Evolutionary conservation across 129 eudicot species (phyloP).

Genomic region (Tagetes patula): DNA sequence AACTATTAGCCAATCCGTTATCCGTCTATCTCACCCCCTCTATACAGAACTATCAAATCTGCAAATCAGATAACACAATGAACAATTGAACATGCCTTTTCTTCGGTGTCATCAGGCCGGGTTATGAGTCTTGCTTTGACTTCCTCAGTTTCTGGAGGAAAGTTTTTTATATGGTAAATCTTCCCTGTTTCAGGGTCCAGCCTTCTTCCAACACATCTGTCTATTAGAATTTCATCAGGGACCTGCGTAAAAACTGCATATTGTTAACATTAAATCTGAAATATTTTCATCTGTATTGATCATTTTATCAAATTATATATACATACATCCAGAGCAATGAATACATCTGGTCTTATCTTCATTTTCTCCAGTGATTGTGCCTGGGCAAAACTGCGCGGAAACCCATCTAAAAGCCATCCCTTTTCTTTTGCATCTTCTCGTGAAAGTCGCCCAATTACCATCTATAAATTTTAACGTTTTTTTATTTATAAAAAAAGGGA

Average conservation of each 20-base stretch:
- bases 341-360: constrained; percentile 86
- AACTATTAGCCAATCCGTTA: not conserved
- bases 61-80: not conserved
- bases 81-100: constrained; percentile 54
- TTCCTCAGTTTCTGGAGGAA: constrained; percentile 87
- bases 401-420: constrained; percentile 98
- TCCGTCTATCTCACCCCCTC: not conserved
- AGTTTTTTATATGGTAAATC: constrained; percentile 75
- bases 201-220: constrained; percentile 99
- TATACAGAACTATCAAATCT: not conserved
- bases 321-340: constrained; percentile 75
- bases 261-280: not conserved
- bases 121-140: constrained; percentile 77
- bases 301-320: not conserved
- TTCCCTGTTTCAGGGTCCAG: constrained; percentile 93
- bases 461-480: constrained; percentile 41
- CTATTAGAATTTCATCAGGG: constrained; percentile 88
- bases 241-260: constrained; percentile 52
- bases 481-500: not conserved
- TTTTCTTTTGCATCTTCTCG: constrained; percentile 74
- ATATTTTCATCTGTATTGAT: not conserved
- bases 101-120: constrained; percentile 95
- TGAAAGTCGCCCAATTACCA: constrained; percentile 83
- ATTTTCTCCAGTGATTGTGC: constrained; percentile 80
- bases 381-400: constrained; percentile 82